Conservation (phyloP, 2,329 filamentous ascomycete genomes). For the Neofusicoccum cordaticola region DNA sequence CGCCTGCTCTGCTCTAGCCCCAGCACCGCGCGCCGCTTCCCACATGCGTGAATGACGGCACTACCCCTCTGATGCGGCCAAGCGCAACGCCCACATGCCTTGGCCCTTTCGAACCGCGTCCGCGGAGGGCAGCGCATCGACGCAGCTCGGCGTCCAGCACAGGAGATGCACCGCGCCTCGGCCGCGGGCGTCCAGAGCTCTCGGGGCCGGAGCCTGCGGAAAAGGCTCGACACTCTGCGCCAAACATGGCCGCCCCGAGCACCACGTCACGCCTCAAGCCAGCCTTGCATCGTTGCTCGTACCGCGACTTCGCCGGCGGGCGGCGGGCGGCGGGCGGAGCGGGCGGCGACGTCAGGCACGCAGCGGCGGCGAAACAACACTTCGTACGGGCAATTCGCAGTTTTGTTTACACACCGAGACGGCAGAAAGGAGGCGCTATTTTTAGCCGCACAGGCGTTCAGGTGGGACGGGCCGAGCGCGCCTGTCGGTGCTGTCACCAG, state of each 20-base stretch:
- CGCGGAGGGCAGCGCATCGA: too few relatives aligned
- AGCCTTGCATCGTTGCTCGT: not conserved
- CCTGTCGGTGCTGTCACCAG: not conserved
- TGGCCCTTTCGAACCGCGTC: too few relatives aligned
- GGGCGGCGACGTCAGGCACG: not conserved
- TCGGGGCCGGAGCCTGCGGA: too few relatives aligned
- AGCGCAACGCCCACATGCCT: not conserved
- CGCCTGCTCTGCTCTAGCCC: not conserved
- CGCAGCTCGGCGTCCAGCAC: too few relatives aligned
- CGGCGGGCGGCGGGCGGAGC: not conserved
- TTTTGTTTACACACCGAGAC: not conserved
- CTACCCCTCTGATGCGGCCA: not conserved
- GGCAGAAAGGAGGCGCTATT: constrained; percentile 2
- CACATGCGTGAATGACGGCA: not conserved
- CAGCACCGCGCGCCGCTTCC: not conserved
- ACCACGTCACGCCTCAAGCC: not conserved
- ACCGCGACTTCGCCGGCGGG: not conserved
- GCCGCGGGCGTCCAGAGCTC: too few relatives aligned
- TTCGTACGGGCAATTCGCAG: not conserved
- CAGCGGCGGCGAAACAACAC: not conserved
- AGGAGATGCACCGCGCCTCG: too few relatives aligned
- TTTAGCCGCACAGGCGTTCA: not conserved
- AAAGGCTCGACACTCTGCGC: not conserved
- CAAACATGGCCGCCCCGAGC: not conserved
- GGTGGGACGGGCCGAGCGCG: not conserved